Percentiles rank a stretch among this genome's conserved stretches.
These are phyloP conservation scores for Glaciozyma martinii DNA, from an alignment of 768 basidiomycete genomes.

Conservation along the genomic window DNA sequence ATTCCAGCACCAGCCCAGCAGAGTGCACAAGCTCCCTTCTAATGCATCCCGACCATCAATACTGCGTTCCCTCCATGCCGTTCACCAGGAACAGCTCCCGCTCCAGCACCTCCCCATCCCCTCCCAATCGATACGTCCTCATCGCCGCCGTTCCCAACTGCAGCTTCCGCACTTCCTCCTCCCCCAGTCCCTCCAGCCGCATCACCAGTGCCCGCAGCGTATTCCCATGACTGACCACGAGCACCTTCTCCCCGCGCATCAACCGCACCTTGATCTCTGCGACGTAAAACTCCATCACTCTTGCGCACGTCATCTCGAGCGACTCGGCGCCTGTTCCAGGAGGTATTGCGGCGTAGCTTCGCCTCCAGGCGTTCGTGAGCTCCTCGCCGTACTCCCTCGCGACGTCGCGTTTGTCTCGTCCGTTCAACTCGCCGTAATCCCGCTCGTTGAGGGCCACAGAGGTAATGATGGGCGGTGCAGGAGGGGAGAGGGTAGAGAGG, in stretches of 20 bases:
- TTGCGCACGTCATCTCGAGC: slow-evolving; percentile 2
- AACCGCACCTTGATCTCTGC: background rate
- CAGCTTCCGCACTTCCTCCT: slow-evolving; percentile 3
- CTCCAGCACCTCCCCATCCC: background rate
- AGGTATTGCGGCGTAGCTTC: slow-evolving; percentile 4
- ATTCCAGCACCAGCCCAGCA: too few species aligned
- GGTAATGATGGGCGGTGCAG: background rate
- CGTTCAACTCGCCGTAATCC: slow-evolving; percentile 17
- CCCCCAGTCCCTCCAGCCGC: slow-evolving; percentile 8
- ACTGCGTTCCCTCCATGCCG: slow-evolving; percentile 8
- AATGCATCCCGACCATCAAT: background rate
- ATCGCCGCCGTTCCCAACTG: slow-evolving; percentile 11
- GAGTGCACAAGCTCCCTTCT: too few species aligned
- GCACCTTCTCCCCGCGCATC: background rate
- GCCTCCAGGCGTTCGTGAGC: slow-evolving; percentile 10
- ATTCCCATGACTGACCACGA: slow-evolving; percentile 12
- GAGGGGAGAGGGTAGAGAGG: background rate
- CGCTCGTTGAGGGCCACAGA: slow-evolving; percentile 9
- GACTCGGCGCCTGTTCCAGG: slow-evolving; percentile 3
- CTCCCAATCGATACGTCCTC: slow-evolving; percentile 5
- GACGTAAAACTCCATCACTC: slow-evolving; percentile 10
- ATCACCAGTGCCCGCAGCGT: slow-evolving; percentile 10
- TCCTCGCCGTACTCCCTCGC: slow-evolving; percentile 7
- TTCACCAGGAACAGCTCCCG: slow-evolving; percentile 1
- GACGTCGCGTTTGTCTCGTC: slow-evolving; percentile 1